Evolutionary conservation across 83 land plant species (phyloP).

Genomic region (Thuja plicata): DNA sequence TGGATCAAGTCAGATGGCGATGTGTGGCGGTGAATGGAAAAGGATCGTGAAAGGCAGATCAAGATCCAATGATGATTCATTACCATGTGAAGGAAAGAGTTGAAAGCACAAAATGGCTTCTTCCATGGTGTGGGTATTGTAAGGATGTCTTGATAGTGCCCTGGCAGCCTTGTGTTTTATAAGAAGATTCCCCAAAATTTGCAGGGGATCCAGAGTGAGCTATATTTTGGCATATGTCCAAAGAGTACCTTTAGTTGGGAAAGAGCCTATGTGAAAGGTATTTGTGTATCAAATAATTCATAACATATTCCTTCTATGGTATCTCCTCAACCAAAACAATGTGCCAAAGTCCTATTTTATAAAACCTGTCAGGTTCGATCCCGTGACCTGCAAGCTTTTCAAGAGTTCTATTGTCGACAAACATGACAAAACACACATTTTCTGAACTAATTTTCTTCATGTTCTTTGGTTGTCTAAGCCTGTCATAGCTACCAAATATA

Average conservation of each 20-base stretch:
- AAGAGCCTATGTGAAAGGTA: conserved; percentile 66
- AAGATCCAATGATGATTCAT: too few relatives aligned
- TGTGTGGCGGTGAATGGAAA: too few relatives aligned
- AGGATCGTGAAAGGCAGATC: too few relatives aligned
- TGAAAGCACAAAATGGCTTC: conserved; percentile 82
- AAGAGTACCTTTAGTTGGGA: conserved; percentile 53
- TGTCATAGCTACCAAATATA: conserved; percentile 64
- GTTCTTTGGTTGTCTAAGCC: conserved; percentile 63
- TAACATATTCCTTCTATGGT: conserved; percentile 48
- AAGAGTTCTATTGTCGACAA: conserved; percentile 53
- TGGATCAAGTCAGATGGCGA: too few relatives aligned
- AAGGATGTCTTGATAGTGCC: conserved; percentile 62
- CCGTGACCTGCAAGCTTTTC: conserved; percentile 29
- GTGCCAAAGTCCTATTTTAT: conserved; percentile 63
- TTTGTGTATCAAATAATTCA: conserved; percentile 71
- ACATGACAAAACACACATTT: too few relatives aligned
- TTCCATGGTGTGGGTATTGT: conserved; percentile 58
- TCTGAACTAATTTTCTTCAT: conserved; percentile 39
- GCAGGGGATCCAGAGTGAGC: conserved; percentile 55
- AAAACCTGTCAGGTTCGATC: neutral
- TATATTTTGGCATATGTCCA: conserved; percentile 78
- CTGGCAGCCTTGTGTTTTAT: conserved; percentile 38
- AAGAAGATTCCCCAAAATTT: conserved; percentile 42
- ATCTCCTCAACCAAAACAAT: conserved; percentile 35
- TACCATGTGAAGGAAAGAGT: too few relatives aligned